phyloP scores from a whole-genome alignment of 257 asterid genomes.

The Forsythia suspensa region DNA sequence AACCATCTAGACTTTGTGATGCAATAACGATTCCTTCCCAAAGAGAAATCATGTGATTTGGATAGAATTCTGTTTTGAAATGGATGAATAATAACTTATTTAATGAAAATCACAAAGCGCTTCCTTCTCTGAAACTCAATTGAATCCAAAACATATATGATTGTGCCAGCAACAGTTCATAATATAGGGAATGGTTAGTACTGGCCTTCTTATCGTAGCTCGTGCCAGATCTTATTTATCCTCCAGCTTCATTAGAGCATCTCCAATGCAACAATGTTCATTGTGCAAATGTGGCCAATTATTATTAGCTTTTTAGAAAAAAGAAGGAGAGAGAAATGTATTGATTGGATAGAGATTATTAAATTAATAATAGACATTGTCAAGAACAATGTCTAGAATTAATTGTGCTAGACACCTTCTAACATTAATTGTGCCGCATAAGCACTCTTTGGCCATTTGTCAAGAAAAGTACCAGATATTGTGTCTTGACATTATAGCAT shows the following conservation, averaged over 20 bases:
- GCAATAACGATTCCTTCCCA: background rate
- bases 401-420: too few species aligned
- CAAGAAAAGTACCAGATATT: too few species aligned
- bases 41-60: background rate
- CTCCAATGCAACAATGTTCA: too few species aligned
- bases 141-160: background rate
- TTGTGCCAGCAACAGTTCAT: background rate
- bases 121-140: background rate
- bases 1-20: background rate
- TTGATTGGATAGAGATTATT: too few species aligned
- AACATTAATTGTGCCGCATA: too few species aligned
- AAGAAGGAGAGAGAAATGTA: too few species aligned
- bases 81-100: background rate
- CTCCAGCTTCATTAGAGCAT: constrained; percentile 2
- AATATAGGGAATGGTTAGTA: background rate
- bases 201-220: background rate
- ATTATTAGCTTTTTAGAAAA: too few species aligned
- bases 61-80: background rate
- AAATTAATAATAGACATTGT: too few species aligned
- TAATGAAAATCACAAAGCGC: background rate
- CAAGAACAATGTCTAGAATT: too few species aligned
- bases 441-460: too few species aligned
- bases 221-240: background rate
- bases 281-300: too few species aligned
- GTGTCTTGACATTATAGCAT: too few species aligned